These are phyloP conservation scores for Scheffersomyces cryptocercus DNA, from an alignment of 1,139 yeast genomes.

Conservation along the genomic window DNA sequence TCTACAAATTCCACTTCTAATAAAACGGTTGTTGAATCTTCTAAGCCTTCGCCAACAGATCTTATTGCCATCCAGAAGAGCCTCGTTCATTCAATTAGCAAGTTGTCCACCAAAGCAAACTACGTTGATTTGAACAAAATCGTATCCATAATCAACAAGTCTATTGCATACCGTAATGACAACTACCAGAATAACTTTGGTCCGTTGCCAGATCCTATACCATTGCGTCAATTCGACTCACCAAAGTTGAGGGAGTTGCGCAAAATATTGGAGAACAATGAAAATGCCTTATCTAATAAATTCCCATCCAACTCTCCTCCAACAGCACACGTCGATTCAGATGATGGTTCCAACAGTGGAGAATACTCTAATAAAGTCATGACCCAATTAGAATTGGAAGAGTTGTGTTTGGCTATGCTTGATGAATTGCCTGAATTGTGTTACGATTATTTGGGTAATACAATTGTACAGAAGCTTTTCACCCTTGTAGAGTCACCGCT, in stretches of 20 bases:
- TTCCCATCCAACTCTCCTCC: not conserved
- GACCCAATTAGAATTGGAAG: constrained; percentile 67
- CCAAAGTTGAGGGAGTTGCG: constrained; percentile 70
- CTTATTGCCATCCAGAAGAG: constrained; percentile 24
- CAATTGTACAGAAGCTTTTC: constrained; percentile 90
- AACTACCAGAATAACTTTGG: constrained; percentile 56
- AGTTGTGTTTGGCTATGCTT: constrained; percentile 79
- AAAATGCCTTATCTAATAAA: constrained; percentile 17
- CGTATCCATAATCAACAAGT: constrained; percentile 31
- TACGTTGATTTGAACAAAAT: constrained; percentile 33
- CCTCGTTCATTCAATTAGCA: constrained; percentile 23
- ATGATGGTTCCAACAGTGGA: not conserved
- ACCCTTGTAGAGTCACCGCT: constrained; percentile 65
- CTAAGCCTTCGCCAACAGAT: constrained; percentile 25
- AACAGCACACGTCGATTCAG: constrained; percentile 3
- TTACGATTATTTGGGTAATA: constrained; percentile 92
- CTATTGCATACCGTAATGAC: constrained; percentile 32
- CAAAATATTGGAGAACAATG: constrained; percentile 52
- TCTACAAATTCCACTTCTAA: constrained; percentile 3
- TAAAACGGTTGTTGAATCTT: constrained; percentile 2
- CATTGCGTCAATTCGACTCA: constrained; percentile 76
- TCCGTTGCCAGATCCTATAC: constrained; percentile 66
- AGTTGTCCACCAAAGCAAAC: constrained; percentile 12
- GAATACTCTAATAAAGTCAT: constrained; percentile 13
- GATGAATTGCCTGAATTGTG: constrained; percentile 89